phyloP scores from a whole-genome alignment of 192 early-diverging fungal genomes.

The Phycomyces blakesleeanus region DNA sequence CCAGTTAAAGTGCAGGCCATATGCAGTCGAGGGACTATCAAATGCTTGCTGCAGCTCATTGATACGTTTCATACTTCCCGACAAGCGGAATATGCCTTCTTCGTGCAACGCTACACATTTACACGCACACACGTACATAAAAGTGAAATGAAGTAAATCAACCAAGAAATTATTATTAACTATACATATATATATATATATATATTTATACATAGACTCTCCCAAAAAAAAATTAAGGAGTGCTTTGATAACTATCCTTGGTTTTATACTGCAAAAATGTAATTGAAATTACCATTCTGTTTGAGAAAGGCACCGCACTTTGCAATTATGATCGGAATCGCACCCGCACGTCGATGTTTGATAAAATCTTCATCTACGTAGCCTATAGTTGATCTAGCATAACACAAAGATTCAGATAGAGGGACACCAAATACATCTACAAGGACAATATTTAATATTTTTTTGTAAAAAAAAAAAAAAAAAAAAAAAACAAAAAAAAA shows the following conservation, averaged over 20 bases:
- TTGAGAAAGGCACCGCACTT: slow-evolving; percentile 40
- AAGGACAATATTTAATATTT: not conserved
- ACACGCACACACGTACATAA: no score
- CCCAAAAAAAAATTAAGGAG: no score
- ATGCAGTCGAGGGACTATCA: slow-evolving; percentile 53
- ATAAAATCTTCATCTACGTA: slow-evolving; percentile 35
- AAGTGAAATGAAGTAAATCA: no score
- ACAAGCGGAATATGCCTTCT: slow-evolving; percentile 72
- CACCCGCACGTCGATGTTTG: slow-evolving; percentile 26
- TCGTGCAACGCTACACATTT: slow-evolving; percentile 44
- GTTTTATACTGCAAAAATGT: not conserved
- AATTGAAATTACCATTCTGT: slow-evolving; percentile 28
- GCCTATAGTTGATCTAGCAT: slow-evolving; percentile 28
- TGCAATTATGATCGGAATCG: slow-evolving; percentile 34
- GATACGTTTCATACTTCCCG: slow-evolving; percentile 70
- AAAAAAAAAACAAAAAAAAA: no score
- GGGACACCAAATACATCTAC: slow-evolving; percentile 32
- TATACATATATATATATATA: no score
- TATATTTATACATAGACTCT: no score
- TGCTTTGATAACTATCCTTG: not conserved
- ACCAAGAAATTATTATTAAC: no score
- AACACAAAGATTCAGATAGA: slow-evolving; percentile 24
- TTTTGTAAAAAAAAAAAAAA: no score
- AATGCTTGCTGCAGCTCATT: slow-evolving; percentile 65
- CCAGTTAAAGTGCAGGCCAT: slow-evolving; percentile 63